Base-by-base conservation (phyloP, 169 alveolate genomes). In the Plasmodium falciparum region DNA sequence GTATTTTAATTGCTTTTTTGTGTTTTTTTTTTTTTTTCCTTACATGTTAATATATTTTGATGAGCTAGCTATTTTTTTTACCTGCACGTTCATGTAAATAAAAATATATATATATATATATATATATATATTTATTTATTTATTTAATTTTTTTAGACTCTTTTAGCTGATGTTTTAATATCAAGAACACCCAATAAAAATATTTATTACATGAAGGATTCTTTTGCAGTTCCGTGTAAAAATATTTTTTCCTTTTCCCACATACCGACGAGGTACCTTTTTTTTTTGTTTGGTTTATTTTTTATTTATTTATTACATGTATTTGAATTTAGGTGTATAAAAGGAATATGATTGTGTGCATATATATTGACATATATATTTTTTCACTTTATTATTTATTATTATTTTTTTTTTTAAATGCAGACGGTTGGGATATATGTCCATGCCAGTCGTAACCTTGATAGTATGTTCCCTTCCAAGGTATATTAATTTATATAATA, bases 371-470 rank as follows among this genome's bases (percentile, higher is more conserved):
- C 29, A 2, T 73, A 26, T 2, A 7, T 17, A 13, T 73, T 20
- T 3, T 73, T 26, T 15, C 63, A 17, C 50, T 3, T 52, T 22
- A 22, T 74, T 76, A 33, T 63, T 17, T 74, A 17, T 74, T 26
- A 3, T 7, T 61, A 8, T 43, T 73, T 12, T 6, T 4, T 22
- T 7, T 24, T 74, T 12, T 52, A 22, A 11, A 7, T 85, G 24
- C 49, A 90, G 96, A 70, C 54, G 96, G 54, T 71, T 93, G 66
- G 96, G 96, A 8, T 93, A 92, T 78, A 93, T 93, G 93, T 83
- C 96, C 24, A 75, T 94, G 76, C 95, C 96, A 9, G 90, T 94
- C 6, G 93, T 94, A 33, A 90, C 95, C 2, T 75, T 94, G 49
- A 88, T 94, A 39, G 90, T 94, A 15, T 94, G 95, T 74, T 90